phyloP scores from a whole-genome alignment of 306 rosid species.

The Sechiopsis laciniata region DNA sequence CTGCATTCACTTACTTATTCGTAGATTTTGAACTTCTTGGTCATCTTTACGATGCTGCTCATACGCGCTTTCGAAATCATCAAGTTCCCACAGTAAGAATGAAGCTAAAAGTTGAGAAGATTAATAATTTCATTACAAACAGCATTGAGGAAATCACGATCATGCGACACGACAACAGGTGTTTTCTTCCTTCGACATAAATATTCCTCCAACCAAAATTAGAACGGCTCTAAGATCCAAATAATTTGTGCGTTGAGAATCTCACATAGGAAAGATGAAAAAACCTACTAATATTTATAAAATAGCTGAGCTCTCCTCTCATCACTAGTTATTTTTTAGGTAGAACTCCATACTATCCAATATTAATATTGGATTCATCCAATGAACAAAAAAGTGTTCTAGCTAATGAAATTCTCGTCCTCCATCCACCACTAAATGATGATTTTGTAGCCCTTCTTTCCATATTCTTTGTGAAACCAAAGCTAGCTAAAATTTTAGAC shows the following conservation, averaged over 20 bases:
- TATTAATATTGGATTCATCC: constrained; percentile 30
- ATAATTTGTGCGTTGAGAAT: constrained; percentile 19
- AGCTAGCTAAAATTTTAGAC: constrained; percentile 69
- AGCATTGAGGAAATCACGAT: constrained; percentile 62
- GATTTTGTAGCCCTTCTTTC: constrained; percentile 58
- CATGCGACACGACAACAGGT: constrained; percentile 67
- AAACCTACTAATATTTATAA: too few relatives aligned
- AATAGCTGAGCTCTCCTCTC: too few relatives aligned
- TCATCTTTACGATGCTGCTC: constrained; percentile 68
- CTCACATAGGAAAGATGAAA: too few relatives aligned
- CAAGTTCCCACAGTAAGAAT: constrained; percentile 66
- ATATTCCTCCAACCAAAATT: constrained; percentile 70
- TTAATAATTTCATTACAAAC: constrained; percentile 65
- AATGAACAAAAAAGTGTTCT: constrained; percentile 58
- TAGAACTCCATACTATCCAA: too few relatives aligned
- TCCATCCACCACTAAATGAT: constrained; percentile 76
- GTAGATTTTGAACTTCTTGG: constrained; percentile 51
- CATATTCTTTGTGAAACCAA: constrained; percentile 73
- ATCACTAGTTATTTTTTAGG: too few relatives aligned
- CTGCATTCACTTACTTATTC: constrained; percentile 47
- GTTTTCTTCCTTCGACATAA: constrained; percentile 67
- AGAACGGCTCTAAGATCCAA: constrained; percentile 68
- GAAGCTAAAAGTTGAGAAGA: constrained; percentile 66
- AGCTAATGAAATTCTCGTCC: constrained; percentile 50
- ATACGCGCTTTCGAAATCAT: constrained; percentile 62